Conservation (phyloP, 2,329 filamentous ascomycete genomes). For the Ceratocystis colombiana region DNA sequence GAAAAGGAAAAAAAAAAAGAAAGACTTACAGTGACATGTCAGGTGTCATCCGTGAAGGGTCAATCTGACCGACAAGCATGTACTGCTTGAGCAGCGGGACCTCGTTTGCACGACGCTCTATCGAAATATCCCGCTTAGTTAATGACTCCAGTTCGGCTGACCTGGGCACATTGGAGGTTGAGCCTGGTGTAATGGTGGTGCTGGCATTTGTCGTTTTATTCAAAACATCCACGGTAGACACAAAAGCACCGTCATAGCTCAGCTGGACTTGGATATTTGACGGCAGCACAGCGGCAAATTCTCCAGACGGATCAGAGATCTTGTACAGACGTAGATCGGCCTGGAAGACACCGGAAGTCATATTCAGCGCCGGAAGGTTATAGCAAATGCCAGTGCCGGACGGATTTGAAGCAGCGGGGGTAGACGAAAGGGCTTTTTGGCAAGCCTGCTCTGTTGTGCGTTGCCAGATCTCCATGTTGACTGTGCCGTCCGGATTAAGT, state of each 20-base stretch:
- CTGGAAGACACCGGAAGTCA: conserved; percentile 58
- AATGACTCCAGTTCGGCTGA: conserved; percentile 27
- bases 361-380: conserved; percentile 64
- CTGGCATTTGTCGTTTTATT: conserved; percentile 28
- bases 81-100: conserved; percentile 49
- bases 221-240: conserved; percentile 36
- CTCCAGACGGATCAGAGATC: conserved; percentile 48
- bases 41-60: conserved; percentile 43
- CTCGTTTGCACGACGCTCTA: conserved; percentile 25
- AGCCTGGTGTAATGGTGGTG: not conserved
- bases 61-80: conserved; percentile 59
- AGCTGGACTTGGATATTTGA: conserved; percentile 47
- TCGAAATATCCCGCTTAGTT: conserved; percentile 27
- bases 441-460: conserved; percentile 49
- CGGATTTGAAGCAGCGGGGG: conserved; percentile 56
- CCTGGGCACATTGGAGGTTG: not conserved
- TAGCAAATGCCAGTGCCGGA: conserved; percentile 74
- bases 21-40: conserved; percentile 51
- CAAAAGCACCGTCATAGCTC: conserved; percentile 45
- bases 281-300: conserved; percentile 43
- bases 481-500: conserved; percentile 37
- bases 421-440: conserved; percentile 42
- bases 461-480: conserved; percentile 50
- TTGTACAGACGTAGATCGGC: conserved; percentile 68
- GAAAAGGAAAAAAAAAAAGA: not conserved